phyloP scores from a whole-genome alignment of 179 eudicot genomes.

The Spinacia oleracea region DNA sequence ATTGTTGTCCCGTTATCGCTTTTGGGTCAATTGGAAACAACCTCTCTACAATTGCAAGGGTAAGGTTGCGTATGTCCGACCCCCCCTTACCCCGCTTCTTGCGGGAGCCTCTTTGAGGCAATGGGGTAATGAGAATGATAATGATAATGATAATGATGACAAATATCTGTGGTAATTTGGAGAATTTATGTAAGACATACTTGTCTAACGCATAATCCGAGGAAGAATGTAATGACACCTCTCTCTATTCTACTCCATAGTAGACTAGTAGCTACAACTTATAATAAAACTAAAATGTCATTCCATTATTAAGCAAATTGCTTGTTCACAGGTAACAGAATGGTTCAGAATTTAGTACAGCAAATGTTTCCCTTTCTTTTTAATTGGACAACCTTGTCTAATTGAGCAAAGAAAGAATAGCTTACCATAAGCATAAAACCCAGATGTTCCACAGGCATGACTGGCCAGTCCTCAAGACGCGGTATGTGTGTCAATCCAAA shows the following conservation, averaged over 20 bases:
- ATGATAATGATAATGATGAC: too few relatives aligned
- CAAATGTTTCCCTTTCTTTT: not conserved
- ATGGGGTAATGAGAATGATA: too few relatives aligned
- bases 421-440: constrained; percentile 57
- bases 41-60: too few relatives aligned
- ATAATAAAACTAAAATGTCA: not conserved
- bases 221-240: not conserved
- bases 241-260: not conserved
- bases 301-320: not conserved
- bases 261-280: not conserved
- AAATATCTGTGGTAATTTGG: not conserved
- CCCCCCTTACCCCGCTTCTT: too few relatives aligned
- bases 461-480: constrained; percentile 58
- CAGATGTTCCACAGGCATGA: constrained; percentile 50
- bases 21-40: too few relatives aligned
- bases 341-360: not conserved
- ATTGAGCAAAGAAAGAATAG: not conserved
- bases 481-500: constrained; percentile 56
- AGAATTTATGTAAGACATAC: not conserved
- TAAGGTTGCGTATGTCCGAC: too few relatives aligned
- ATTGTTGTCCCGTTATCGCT: too few relatives aligned
- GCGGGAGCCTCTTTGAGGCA: too few relatives aligned
- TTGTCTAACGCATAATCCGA: not conserved
- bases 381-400: not conserved
- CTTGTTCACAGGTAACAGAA: not conserved